Base-by-base conservation (phyloP, 2,329 filamentous ascomycete species). In the Aspergillus sp. region DNA sequence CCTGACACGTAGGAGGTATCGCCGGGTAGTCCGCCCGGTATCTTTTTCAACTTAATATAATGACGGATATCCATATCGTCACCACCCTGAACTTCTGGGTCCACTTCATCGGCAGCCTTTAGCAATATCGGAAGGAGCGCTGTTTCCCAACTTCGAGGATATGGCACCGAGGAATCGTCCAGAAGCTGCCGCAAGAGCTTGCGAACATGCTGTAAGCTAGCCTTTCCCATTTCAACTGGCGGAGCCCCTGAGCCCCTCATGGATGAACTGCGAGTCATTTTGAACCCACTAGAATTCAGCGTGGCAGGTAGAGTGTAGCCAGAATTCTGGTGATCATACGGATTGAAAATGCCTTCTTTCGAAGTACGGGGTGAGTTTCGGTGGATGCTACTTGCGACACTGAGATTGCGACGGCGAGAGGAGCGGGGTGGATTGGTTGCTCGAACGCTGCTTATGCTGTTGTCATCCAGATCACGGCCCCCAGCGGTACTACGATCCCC, bases 61-160 rank as follows among this genome's bases (percentile, higher is more conserved):
- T 98, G 93, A 3, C 95, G 86, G 59, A 99, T 95, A 71, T 99
- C 95, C 82, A 99, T 98, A 70, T 95, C 90, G 72, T 99, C 95
- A 27, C 92, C 93, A 55, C 86, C 85, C 56, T 92, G 89, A 45
- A 97, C 90, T 72, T 98, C 90, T 1, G 95, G 95, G 62, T 96
- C 90, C 3, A 99, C 93, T 69, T 98, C 95, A 64, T 97, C 92
- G 0, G 93, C 96, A 62, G 93, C 95, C 66, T 90, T 90, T 21
- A 97, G 81, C 19, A 99, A 82, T 52, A 99, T 96, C 0, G 95
- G 95, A 41, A 97, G 84, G 12, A 99, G 80, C 0, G 93, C 91
- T 64, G 88, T 93, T 70, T 97, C 90, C 95, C 95, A 99, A 27
- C 88, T 88, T 2, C 84, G 79, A 1, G 86, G 81, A 65, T 90